Conservation (phyloP, 129 eudicot genomes). For the Flaveria ramosissima region DNA sequence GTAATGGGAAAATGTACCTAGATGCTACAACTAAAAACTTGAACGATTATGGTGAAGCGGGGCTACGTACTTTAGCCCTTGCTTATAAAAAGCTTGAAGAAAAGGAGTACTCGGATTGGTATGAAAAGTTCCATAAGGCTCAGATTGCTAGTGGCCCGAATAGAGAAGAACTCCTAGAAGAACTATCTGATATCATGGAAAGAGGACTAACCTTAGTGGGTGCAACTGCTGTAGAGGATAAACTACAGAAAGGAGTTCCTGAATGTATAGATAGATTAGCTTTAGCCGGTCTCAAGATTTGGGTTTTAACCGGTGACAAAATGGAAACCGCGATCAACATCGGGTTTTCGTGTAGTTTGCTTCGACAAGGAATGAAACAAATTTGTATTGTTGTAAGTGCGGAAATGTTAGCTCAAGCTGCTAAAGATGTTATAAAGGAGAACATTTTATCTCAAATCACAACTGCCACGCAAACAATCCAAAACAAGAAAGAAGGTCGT, state of each 20-base stretch:
- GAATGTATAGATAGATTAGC: conserved; percentile 73
- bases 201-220: conserved; percentile 59
- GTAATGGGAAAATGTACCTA: conserved; percentile 50
- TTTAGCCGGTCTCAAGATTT: conserved; percentile 74
- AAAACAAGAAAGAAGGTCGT: conserved; percentile 35
- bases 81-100: conserved; percentile 52
- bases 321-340: conserved; percentile 80
- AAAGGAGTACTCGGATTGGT: conserved; percentile 50
- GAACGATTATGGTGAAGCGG: conserved; percentile 64
- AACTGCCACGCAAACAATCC: conserved; percentile 31
- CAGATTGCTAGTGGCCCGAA: conserved; percentile 47
- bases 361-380: conserved; percentile 70
- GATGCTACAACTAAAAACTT: conserved; percentile 56
- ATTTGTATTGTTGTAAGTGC: conserved; percentile 42
- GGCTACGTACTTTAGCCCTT: conserved; percentile 65
- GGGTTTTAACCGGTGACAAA: conserved; percentile 79
- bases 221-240: conserved; percentile 81
- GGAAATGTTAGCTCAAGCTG: conserved; percentile 36
- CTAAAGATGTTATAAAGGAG: conserved; percentile 36
- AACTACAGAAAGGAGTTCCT: conserved; percentile 73
- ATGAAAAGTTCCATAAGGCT: conserved; percentile 50
- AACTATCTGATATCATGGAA: conserved; percentile 59
- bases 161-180: conserved; percentile 57
- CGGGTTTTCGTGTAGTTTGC: conserved; percentile 72
- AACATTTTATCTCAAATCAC: conserved; percentile 50